Base-by-base conservation (phyloP, 768 basidiomycete species). In the Saitozyma podzolica region DNA sequence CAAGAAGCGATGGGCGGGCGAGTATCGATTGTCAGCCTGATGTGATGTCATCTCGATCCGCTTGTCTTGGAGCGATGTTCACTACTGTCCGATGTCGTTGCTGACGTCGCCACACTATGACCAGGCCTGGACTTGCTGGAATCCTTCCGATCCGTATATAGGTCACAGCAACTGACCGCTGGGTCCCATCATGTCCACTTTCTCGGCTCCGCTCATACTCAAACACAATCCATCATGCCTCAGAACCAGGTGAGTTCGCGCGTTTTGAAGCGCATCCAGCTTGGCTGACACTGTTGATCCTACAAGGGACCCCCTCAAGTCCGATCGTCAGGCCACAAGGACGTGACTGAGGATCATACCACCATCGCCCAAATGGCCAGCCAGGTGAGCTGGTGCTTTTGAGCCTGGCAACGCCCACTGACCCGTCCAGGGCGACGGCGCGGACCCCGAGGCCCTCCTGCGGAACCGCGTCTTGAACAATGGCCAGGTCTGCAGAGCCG, bases 381-480 rank as follows among this genome's bases (percentile, higher is more conserved):
- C 11, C 20, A 39, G 56, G 56, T 57, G 9, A 6, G 56, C 16
- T 2, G 29, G 4, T 29, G 4, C 17, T 40, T 37, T 16, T 39
- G 54, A 4, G 14, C 10, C 29, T 8, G 54, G 17, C 14, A 55
- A 55, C 5, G 2, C 40, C 40, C 14, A 37, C 29, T 41, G 54
- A 55, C 40, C 3, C 6, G 29, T 9, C 49, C 40, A 66, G 64
- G 67, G 56, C 50, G 67, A 68, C 29, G 45, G 50, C 29, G 67
- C 53, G 20, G 56, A 68, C 47, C 61, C 64, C 59, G 61, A 65
- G 39, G 61, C 54, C 17, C 61, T 68, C 19, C 54, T 68, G 17
- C 29, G 59, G 47, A 65, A 56, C 49, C 50, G 67, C 6, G 41
- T 68, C 39, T 43, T 68, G 50, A 57, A 60, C 61, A 59, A 58